Percentiles rank a stretch among this genome's conserved stretches.
These are phyloP conservation scores for Chenopodium formosanum DNA, from an alignment of 148 eudicot species.

Conservation along the genomic window DNA sequence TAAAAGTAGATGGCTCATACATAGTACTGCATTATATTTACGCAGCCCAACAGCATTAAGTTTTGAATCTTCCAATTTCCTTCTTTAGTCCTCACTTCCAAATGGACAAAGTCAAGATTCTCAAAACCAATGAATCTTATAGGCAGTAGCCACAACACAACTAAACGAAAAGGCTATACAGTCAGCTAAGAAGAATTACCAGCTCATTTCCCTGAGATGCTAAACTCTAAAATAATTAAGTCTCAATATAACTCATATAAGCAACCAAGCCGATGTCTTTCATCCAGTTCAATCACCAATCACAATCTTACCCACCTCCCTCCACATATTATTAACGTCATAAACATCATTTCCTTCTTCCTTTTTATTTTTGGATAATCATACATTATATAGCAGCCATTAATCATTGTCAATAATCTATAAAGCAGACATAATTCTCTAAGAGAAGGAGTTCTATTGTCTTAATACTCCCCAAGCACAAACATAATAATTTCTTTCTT, in stretches of 20 bases:
- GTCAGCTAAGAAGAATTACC: neutral
- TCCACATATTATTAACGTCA: neutral
- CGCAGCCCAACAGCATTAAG: neutral
- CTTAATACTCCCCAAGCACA: no score
- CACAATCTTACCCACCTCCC: neutral
- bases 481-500: no score
- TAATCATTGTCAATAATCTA: no score
- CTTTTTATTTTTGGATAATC: neutral
- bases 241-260: neutral
- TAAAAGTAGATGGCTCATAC: neutral
- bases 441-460: no score
- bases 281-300: neutral
- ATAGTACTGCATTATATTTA: no score
- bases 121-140: neutral
- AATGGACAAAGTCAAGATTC: neutral
- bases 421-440: no score
- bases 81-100: neutral
- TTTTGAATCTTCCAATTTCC: neutral
- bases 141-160: neutral
- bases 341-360: neutral
- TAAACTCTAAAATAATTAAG: neutral
- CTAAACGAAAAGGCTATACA: neutral
- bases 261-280: neutral
- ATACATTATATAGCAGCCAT: no score
- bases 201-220: neutral